phyloP scores from a whole-genome alignment of 768 basidiomycete species.

The Tylopilus sp. region DNA sequence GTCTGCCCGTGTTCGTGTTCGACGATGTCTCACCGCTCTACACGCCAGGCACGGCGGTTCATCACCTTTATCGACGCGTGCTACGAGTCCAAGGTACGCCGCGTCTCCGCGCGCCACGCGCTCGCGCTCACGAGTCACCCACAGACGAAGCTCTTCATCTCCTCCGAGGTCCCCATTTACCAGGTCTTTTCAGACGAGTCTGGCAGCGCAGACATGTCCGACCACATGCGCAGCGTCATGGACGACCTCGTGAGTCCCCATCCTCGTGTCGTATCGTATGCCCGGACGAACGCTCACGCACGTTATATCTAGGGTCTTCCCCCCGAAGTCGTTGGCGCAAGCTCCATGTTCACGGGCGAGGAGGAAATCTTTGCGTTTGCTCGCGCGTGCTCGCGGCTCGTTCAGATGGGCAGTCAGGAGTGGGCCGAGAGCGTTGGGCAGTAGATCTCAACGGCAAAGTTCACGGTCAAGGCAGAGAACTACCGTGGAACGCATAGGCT shows the following conservation, averaged over 20 bases:
- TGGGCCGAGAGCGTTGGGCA: slow-evolving; percentile 58
- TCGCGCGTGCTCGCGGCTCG: slow-evolving; percentile 82
- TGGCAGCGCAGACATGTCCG: slow-evolving; percentile 47
- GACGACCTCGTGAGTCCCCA: slow-evolving; percentile 75
- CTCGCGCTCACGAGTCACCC: slow-evolving; percentile 48
- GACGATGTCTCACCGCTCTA: not conserved
- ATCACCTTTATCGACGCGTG: slow-evolving; percentile 98
- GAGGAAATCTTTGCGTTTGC: slow-evolving; percentile 98
- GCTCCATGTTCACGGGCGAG: slow-evolving; percentile 92
- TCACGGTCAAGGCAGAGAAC: not conserved
- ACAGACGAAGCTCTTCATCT: slow-evolving; percentile 86
- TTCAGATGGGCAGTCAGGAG: slow-evolving; percentile 88
- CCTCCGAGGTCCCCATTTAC: slow-evolving; percentile 89
- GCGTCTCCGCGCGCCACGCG: not conserved
- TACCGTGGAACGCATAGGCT: no score
- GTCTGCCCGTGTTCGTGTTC: not conserved
- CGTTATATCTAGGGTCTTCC: slow-evolving; percentile 61
- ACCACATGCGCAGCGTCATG: slow-evolving; percentile 92
- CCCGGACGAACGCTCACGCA: no score
- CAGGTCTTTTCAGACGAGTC: slow-evolving; percentile 83
- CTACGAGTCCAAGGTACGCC: slow-evolving; percentile 79
- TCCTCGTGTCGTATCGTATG: no score
- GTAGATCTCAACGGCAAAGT: not conserved
- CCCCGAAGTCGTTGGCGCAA: slow-evolving; percentile 69
- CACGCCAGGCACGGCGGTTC: slow-evolving; percentile 77